Evolutionary conservation across 1,284 basidiomycete genomes (phyloP).

Genomic region (Trametes hirsuta): DNA sequence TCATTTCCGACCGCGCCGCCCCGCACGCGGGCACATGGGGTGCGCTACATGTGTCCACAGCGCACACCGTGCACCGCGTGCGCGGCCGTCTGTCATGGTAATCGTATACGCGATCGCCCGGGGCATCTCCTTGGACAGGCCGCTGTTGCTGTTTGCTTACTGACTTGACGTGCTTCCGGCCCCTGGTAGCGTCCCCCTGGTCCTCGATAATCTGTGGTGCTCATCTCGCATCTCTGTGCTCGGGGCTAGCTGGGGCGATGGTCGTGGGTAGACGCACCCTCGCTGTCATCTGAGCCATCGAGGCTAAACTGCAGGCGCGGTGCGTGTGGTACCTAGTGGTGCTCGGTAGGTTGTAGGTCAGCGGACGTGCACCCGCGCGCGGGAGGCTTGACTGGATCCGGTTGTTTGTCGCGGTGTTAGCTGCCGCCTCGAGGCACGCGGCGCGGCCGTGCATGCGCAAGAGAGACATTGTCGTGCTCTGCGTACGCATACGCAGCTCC

Average conservation of each 20-base stretch:
- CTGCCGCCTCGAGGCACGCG: neutral
- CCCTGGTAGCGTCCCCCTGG: neutral
- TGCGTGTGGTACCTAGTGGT: neutral
- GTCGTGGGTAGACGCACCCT: too few relatives aligned
- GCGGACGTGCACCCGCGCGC: neutral
- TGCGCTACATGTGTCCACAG: neutral
- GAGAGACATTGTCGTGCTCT: too few relatives aligned
- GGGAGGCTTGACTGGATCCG: neutral
- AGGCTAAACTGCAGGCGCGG: too few relatives aligned
- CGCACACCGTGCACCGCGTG: neutral
- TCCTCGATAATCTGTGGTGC: neutral
- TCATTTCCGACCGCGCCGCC: slow-evolving; percentile 7
- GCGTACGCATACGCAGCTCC: too few relatives aligned
- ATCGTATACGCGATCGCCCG: neutral
- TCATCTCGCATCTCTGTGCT: neutral
- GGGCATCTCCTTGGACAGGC: neutral
- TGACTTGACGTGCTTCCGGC: too few relatives aligned
- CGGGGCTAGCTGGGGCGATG: neutral
- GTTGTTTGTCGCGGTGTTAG: slow-evolving; percentile 10
- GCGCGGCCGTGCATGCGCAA: too few relatives aligned
- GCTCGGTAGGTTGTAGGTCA: neutral
- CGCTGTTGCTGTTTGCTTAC: too few relatives aligned
- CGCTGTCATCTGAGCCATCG: too few relatives aligned
- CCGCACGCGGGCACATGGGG: neutral
- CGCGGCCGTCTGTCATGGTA: neutral